These are phyloP conservation scores for Gloeopeniophorella convolvens DNA, from an alignment of 768 basidiomycete species.

Conservation along the genomic window DNA sequence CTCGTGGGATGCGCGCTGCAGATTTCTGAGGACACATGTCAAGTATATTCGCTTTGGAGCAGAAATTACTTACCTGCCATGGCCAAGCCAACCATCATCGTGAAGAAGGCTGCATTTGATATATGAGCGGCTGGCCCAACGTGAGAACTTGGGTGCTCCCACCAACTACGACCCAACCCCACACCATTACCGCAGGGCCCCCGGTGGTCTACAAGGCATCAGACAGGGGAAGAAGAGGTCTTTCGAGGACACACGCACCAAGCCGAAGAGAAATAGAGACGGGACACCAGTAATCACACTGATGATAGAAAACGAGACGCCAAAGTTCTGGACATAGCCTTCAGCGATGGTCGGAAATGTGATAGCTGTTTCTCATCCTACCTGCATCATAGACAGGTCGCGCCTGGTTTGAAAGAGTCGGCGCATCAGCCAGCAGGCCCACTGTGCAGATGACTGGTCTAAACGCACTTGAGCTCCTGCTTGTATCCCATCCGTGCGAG, in stretches of 20 bases:
- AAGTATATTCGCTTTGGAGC: background rate
- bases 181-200: conserved; percentile 72
- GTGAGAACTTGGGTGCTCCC: conserved; percentile 22
- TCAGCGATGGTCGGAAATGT: background rate
- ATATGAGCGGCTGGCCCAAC: background rate
- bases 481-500: conserved; percentile 67
- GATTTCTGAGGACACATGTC: conserved; percentile 27
- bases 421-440: background rate
- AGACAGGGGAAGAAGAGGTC: background rate
- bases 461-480: conserved; percentile 54
- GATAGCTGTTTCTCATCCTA: conserved; percentile 23
- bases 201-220: conserved; percentile 51
- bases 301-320: conserved; percentile 72
- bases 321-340: conserved; percentile 48
- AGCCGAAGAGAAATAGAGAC: conserved; percentile 60
- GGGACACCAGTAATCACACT: conserved; percentile 68
- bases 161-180: conserved; percentile 67
- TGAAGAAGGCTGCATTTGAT: conserved; percentile 46
- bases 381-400: conserved; percentile 57
- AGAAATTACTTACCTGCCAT: conserved; percentile 55
- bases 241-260: conserved; percentile 37
- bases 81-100: conserved; percentile 62
- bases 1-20: conserved; percentile 64
- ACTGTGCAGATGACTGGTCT: background rate
- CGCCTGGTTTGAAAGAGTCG: conserved; percentile 34